phyloP scores from a whole-genome alignment of 1,284 basidiomycete genomes.

The Puccinia polysora region DNA sequence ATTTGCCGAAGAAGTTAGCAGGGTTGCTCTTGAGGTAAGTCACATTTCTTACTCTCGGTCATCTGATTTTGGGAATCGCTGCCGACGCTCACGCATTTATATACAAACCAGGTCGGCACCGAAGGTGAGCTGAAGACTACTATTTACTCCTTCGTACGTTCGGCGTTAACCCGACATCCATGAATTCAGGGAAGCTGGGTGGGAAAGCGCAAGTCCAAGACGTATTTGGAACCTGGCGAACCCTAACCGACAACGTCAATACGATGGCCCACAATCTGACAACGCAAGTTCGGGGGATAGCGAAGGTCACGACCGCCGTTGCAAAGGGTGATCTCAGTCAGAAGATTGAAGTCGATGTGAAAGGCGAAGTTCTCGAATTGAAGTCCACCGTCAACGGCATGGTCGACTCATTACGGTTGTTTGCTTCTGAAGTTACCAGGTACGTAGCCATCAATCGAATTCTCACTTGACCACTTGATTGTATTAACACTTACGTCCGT shows the following conservation, averaged over 20 bases:
- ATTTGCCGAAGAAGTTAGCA: constrained; percentile 40
- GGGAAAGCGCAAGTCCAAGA: constrained; percentile 56
- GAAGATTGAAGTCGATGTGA: constrained; percentile 54
- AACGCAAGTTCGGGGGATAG: constrained; percentile 52
- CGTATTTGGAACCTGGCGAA: constrained; percentile 56
- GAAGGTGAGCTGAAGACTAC: constrained; percentile 76
- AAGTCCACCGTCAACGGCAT: constrained; percentile 54
- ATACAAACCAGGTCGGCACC: constrained; percentile 65
- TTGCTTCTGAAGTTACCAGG: constrained; percentile 53
- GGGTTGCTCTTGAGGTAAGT: constrained; percentile 41
- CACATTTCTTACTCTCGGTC: background rate
- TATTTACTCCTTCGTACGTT: constrained; percentile 50
- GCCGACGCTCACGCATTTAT: background rate
- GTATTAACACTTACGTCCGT: background rate
- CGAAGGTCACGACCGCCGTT: constrained; percentile 54
- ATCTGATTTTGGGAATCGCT: constrained; percentile 46
- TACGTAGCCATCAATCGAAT: background rate
- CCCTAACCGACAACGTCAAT: constrained; percentile 55
- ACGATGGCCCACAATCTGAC: constrained; percentile 53
- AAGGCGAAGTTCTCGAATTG: constrained; percentile 54
- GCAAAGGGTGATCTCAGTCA: constrained; percentile 54
- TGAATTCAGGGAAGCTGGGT: constrained; percentile 55
- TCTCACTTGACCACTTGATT: background rate
- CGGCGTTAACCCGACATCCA: no score
- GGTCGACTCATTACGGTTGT: constrained; percentile 53